Base-by-base conservation (phyloP, 495 filamentous ascomycete genomes). In the Platismatia glauca region DNA sequence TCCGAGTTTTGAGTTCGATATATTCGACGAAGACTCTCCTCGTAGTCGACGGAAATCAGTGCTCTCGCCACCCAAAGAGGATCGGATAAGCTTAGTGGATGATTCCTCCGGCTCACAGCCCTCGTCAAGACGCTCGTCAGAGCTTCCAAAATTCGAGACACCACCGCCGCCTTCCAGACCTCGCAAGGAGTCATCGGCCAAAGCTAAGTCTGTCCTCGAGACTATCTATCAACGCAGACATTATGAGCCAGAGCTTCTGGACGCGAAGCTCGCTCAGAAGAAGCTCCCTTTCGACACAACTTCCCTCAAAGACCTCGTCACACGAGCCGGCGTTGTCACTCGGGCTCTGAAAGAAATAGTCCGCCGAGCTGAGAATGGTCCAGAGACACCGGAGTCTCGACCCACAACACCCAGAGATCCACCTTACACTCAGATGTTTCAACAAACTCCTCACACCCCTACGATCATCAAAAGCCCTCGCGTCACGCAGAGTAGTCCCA, bases 281-380 rank as follows among this genome's bases (percentile, higher is more conserved):
- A 95, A 95, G 72, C 84, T 96, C 38, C 89, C 89, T 18, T 97
- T 97, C 67, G 91, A 96, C 70, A 96, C 91, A 13, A 90, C 87
- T 38, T 95, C 89, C 62, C 83, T 97, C 27, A 85, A 86, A 63
- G 89, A 93, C 71, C 79, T 97, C 55, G 91, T 97, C 22, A 85
- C 89, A 62, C 87, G 91, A 44, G 91, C 92, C 4, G 86, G 86
- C 37, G 85, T 85, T 16, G 81, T 96, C 29, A 88, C 82, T 13
- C 84, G 89, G 63, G 81, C 82, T 7, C 74, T 92, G 56, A 87
- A 88, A 53, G 89, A 92, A 60, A 78, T 89, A 16, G 83, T 94
- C 65, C 88, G 90, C 58, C 85, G 86, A 68, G 89, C 88, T 48
- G 91, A 95, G 69, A 85, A 86, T 46, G 79, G 86, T 22, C 77